Percentiles rank a stretch among this genome's conserved stretches.
phyloP scores from a whole-genome alignment of 768 basidiomycete species.

The Hirschioporus abietinus region DNA sequence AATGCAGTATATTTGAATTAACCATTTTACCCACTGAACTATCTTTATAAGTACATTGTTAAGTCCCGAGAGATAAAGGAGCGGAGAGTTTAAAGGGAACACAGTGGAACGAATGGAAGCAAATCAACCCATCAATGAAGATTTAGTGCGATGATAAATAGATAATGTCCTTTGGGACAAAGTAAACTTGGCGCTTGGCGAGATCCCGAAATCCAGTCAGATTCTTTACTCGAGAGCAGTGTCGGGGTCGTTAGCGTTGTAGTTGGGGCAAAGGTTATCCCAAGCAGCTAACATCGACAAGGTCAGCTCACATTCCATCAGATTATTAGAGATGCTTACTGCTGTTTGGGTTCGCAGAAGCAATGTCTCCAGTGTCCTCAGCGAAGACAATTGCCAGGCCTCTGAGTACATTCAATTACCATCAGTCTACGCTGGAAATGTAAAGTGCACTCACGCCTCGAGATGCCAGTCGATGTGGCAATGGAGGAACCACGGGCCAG shows the following conservation, averaged over 20 bases:
- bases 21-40: too few species aligned
- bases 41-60: too few species aligned
- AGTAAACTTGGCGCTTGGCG: not conserved
- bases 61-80: too few species aligned
- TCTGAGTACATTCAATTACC: conserved; percentile 12
- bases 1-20: too few species aligned
- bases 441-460: conserved; percentile 21
- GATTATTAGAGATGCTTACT: conserved; percentile 6
- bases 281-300: not conserved
- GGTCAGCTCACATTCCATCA: not conserved
- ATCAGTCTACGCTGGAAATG: conserved; percentile 27
- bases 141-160: not conserved
- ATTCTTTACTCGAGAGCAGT: not conserved
- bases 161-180: not conserved
- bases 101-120: too few species aligned
- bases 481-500: conserved; percentile 48
- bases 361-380: conserved; percentile 25
- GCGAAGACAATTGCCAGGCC: conserved; percentile 39
- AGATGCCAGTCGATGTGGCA: conserved; percentile 43
- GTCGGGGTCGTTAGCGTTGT: conserved; percentile 2
- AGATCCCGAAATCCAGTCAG: not conserved
- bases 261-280: conserved; percentile 1
- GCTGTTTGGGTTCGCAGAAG: conserved; percentile 20
- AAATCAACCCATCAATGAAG: too few species aligned
- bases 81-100: too few species aligned